Conservation (phyloP, 2,329 filamentous ascomycete species). For the Alternaria sp. region DNA sequence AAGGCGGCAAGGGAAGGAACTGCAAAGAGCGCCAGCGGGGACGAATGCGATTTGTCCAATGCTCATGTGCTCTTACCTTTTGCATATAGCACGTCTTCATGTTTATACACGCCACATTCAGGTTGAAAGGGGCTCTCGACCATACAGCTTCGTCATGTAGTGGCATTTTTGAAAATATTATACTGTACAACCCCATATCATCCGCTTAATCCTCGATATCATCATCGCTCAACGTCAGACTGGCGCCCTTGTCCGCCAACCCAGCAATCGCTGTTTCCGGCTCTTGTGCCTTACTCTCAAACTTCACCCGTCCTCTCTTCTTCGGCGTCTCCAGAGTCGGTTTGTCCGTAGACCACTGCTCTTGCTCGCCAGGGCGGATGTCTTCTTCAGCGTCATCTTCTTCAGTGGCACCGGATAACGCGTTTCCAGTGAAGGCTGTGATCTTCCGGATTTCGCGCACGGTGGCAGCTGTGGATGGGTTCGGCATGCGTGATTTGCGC, state of each 20-base stretch:
- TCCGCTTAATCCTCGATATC: conserved; percentile 52
- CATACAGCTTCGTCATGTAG: too few species aligned
- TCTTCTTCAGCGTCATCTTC: conserved; percentile 47
- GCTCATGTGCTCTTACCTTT: too few species aligned
- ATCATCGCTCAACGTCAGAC: conserved; percentile 54
- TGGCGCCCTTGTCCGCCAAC: conserved; percentile 33
- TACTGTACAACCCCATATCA: not conserved
- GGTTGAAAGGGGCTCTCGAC: too few species aligned
- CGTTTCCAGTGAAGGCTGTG: conserved; percentile 62
- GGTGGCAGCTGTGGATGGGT: conserved; percentile 33
- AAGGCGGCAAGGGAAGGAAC: too few species aligned
- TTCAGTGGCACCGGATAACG: conserved; percentile 24
- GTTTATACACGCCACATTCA: too few species aligned
- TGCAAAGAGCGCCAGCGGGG: too few species aligned
- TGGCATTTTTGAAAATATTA: too few species aligned
- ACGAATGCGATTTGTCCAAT: too few species aligned
- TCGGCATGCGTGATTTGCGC: conserved; percentile 37
- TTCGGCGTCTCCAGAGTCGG: conserved; percentile 37
- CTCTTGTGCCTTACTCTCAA: conserved; percentile 29
- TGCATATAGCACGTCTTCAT: too few species aligned
- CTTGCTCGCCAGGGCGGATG: conserved; percentile 27
- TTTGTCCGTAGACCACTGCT: conserved; percentile 54
- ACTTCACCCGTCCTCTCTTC: conserved; percentile 24
- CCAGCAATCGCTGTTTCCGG: conserved; percentile 31
- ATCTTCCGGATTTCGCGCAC: conserved; percentile 70